Evolutionary conservation across 805 yeast species (phyloP).

Genomic region (Yamadazyma sp.): DNA sequence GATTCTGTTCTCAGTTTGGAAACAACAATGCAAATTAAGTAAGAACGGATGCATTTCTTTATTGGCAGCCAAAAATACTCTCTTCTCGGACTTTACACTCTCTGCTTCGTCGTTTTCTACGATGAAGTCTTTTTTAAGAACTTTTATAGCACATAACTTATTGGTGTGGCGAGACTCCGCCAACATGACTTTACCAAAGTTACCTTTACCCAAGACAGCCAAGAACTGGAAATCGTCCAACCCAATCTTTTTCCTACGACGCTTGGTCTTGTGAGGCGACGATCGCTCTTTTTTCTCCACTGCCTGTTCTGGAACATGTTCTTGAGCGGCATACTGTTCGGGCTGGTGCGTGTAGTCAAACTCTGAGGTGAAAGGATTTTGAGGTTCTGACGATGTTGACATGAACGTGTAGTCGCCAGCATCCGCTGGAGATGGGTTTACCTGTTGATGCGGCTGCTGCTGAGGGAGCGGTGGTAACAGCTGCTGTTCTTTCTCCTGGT

Average conservation of each 20-base stretch:
- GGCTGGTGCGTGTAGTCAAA: conserved; percentile 30
- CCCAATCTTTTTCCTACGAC: conserved; percentile 72
- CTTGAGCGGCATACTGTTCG: conserved; percentile 14
- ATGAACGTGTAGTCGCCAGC: conserved; percentile 24
- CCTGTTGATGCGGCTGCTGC: conserved; percentile 1
- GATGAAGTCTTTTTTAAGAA: conserved; percentile 91
- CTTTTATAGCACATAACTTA: conserved; percentile 91
- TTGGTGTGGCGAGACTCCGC: conserved; percentile 88
- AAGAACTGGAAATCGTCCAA: conserved; percentile 91
- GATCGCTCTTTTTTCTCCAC: conserved; percentile 9
- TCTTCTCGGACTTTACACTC: conserved; percentile 89
- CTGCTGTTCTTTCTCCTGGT: conserved; percentile 1
- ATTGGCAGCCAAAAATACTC: conserved; percentile 84
- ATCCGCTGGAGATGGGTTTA: not conserved
- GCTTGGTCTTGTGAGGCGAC: conserved; percentile 27
- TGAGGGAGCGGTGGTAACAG: not conserved
- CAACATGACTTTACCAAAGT: conserved; percentile 96
- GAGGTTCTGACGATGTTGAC: conserved; percentile 19
- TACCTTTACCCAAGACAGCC: conserved; percentile 97
- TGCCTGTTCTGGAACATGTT: conserved; percentile 2
- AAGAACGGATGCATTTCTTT: conserved; percentile 90
- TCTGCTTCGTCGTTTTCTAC: conserved; percentile 96
- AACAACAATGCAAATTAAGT: conserved; percentile 87
- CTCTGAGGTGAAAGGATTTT: conserved; percentile 17
- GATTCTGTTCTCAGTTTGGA: conserved; percentile 96